Evolutionary conservation across 2,329 filamentous ascomycete genomes (phyloP).

Genomic region (Phyllosticta paracitricarpa): DNA sequence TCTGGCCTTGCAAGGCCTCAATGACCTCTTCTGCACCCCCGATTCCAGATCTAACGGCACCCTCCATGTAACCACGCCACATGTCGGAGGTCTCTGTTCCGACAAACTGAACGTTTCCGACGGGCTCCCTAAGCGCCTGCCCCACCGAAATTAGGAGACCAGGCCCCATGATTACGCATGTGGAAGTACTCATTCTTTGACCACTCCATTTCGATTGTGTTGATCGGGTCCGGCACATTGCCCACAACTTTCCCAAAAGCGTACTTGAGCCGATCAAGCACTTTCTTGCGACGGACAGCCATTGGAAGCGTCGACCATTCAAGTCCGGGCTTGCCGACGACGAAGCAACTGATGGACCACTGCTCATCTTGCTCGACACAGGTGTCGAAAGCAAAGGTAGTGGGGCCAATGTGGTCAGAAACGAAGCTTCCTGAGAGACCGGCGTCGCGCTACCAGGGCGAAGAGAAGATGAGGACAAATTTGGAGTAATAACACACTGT

Average conservation of each 20-base stretch:
- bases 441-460: constrained; percentile 38
- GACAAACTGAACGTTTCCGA: constrained; percentile 41
- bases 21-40: constrained; percentile 39
- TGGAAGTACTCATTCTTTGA: constrained; percentile 16
- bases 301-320: constrained; percentile 24
- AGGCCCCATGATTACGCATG: neutral
- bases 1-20: neutral
- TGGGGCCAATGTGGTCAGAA: constrained; percentile 1
- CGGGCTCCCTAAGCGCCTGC: constrained; percentile 12
- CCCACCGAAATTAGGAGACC: constrained; percentile 13
- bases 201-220: constrained; percentile 21
- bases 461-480: constrained; percentile 37
- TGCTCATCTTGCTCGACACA: constrained; percentile 17
- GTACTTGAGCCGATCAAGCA: neutral
- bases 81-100: constrained; percentile 44
- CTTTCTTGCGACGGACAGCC: constrained; percentile 19
- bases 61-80: constrained; percentile 53
- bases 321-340: constrained; percentile 30
- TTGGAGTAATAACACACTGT: constrained; percentile 41
- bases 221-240: neutral
- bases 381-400: constrained; percentile 18
- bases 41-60: constrained; percentile 42
- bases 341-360: constrained; percentile 32
- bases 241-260: neutral
- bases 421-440: constrained; percentile 30